Evolutionary conservation across 805 yeast genomes (phyloP).

Genomic region (Crinitomyces ghanaensis): DNA sequence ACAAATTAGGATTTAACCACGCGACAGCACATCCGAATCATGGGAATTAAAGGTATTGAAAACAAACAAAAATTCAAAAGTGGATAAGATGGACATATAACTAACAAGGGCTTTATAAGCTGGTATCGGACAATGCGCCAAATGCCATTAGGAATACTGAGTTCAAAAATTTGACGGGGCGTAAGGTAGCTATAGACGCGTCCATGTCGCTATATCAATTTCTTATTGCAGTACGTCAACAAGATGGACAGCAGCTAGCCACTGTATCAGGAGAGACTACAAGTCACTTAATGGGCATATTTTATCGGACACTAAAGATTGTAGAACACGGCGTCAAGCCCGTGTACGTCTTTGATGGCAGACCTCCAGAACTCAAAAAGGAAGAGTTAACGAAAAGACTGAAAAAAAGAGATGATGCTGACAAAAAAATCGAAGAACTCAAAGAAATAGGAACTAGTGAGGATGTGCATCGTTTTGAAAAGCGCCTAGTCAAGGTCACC

Average conservation of each 20-base stretch:
- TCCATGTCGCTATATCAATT: slow-evolving; percentile 97
- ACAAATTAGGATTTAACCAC: neutral
- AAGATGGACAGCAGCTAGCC: slow-evolving; percentile 88
- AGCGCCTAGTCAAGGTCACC: slow-evolving; percentile 82
- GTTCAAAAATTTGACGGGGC: slow-evolving; percentile 76
- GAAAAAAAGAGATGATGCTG: slow-evolving; percentile 73
- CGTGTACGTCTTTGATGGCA: slow-evolving; percentile 93
- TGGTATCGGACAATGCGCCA: slow-evolving; percentile 86
- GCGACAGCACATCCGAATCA: neutral
- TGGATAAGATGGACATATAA: too few relatives aligned
- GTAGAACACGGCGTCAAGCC: slow-evolving; percentile 94
- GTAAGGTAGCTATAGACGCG: slow-evolving; percentile 80
- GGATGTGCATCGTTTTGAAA: slow-evolving; percentile 63
- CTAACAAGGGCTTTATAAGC: slow-evolving; percentile 60
- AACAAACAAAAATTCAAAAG: slow-evolving; percentile 1
- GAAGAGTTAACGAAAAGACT: slow-evolving; percentile 85
- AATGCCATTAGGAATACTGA: slow-evolving; percentile 64
- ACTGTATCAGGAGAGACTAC: slow-evolving; percentile 85
- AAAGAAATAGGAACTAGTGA: slow-evolving; percentile 73
- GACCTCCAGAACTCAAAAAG: slow-evolving; percentile 88
- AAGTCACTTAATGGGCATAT: slow-evolving; percentile 90
- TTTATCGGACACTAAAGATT: slow-evolving; percentile 82
- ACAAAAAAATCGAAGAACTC: slow-evolving; percentile 52
- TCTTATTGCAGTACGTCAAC: slow-evolving; percentile 90
- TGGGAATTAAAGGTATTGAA: neutral